Evolutionary conservation across 2,329 filamentous ascomycete species (phyloP), one percentile per base, ranked within the genome.

Genomic region (Aspergillus ochraceus): DNA sequence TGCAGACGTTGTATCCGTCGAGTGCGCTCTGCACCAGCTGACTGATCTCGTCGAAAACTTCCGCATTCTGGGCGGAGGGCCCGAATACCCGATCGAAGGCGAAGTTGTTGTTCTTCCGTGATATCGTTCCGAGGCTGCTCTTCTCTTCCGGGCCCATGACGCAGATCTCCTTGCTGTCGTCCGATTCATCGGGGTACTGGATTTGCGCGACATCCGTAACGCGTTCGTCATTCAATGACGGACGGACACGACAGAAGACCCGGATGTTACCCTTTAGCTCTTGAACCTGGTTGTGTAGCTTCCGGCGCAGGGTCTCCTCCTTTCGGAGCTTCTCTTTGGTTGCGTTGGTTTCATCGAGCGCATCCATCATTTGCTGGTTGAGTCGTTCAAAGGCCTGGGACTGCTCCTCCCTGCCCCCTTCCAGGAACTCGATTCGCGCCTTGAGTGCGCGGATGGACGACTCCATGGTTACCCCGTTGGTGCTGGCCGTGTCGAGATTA

Each of bases 181-280:
- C 91, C 17, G 90, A 85, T 39, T 80, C 74, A 66, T 98, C 89
- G 0, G 94, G 92, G 66, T 91, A 97, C 2, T 85, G 82, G 64
- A 98, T 90, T 54, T 86, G 85, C 3, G 94, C 92, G 12, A 86
- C 81, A 24, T 87, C 83, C 6, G 88, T 87, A 9, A 77, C 76
- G 8, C 73, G 69, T 59, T 90, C 88, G 0, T 79, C 75, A 24
- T 81, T 81, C 22, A 90, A 80, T 0, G 89, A 81, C 1, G 95
- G 95, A 46, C 96, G 89, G 29, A 98, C 94, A 73, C 95, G 88
- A 72, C 94, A 98, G 86, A 99, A 99, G 66, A 99, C 95, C 20
- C 95, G 90, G 70, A 99, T 99, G 72, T 99, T 99, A 69, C 95
- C 95, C 76, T 97, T 97, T 60, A 99, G 85, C 72, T 99, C 95